These are phyloP conservation scores for Soucietia sequanensis DNA, from an alignment of 805 yeast species.

Conservation along the genomic window DNA sequence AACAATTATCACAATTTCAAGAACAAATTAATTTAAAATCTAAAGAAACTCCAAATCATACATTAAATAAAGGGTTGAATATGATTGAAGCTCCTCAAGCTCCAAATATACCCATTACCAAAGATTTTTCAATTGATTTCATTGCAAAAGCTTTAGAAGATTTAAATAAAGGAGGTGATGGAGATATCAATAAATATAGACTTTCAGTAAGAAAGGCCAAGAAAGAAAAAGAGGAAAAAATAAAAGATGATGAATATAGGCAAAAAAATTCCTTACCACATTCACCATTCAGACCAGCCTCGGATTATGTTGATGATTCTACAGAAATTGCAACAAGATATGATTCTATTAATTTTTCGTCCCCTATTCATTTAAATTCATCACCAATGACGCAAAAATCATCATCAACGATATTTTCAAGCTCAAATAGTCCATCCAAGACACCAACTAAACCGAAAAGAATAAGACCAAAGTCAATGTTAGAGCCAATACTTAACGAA, in stretches of 20 bases:
- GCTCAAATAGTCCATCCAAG: conserved; percentile 2
- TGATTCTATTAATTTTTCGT: conserved; percentile 23
- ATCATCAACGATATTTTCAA: not conserved
- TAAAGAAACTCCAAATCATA: conserved; percentile 21
- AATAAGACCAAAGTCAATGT: conserved; percentile 26
- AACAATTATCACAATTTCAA: conserved; percentile 33
- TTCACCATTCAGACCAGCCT: conserved; percentile 12
- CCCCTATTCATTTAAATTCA: conserved; percentile 4
- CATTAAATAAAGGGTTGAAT: too few species aligned
- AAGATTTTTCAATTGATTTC: conserved; percentile 45
- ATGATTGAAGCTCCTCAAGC: conserved; percentile 3
- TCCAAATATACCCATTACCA: conserved; percentile 31
- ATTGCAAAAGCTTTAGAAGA: conserved; percentile 47
- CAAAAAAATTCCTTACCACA: not conserved
- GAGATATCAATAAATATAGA: conserved; percentile 41
- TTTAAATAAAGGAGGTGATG: conserved; percentile 44
- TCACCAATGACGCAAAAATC: not conserved
- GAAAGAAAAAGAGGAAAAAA: conserved; percentile 9
- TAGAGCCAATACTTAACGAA: conserved; percentile 12
- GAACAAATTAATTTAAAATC: conserved; percentile 36
- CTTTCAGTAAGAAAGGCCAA: conserved; percentile 31
- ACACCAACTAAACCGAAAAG: too few species aligned
- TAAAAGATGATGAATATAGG: conserved; percentile 7
- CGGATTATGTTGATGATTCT: conserved; percentile 35
- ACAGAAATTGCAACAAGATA: conserved; percentile 37